These are phyloP conservation scores for Triticum aestivum DNA, from an alignment of 176 grass and related monocot species.

Conservation along the genomic window DNA sequence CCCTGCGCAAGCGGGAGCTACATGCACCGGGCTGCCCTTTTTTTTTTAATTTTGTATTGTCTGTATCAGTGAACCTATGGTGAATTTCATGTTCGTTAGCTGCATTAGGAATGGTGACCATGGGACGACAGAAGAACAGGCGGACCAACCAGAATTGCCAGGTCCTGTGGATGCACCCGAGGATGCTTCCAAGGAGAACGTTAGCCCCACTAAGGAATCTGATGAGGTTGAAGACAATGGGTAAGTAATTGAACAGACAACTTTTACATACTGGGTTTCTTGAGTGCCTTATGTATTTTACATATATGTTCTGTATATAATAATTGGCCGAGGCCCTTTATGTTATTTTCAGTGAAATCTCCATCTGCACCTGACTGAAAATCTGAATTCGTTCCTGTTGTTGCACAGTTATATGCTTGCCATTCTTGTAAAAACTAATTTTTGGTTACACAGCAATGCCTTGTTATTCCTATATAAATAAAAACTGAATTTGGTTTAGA, in stretches of 20 bases:
- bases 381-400: not conserved
- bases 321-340: not conserved
- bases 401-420: not conserved
- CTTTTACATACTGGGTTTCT: not conserved
- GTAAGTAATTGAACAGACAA: constrained; percentile 23
- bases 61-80: not conserved
- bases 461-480: too few species aligned
- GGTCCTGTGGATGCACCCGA: constrained; percentile 43
- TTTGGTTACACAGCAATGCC: too few species aligned
- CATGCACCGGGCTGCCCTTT: too few species aligned
- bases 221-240: constrained; percentile 53
- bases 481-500: too few species aligned
- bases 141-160: not conserved
- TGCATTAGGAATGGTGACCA: constrained; percentile 32
- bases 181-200: constrained; percentile 34
- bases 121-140: constrained; percentile 13
- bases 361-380: not conserved
- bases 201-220: constrained; percentile 46
- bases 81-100: not conserved
- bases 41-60: not conserved
- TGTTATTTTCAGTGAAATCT: too few species aligned
- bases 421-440: not conserved
- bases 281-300: not conserved
- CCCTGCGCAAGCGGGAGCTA: too few species aligned
- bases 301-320: not conserved